phyloP scores from a whole-genome alignment of 2,329 filamentous ascomycete species.

The Macrophomina pseudophaseolina region DNA sequence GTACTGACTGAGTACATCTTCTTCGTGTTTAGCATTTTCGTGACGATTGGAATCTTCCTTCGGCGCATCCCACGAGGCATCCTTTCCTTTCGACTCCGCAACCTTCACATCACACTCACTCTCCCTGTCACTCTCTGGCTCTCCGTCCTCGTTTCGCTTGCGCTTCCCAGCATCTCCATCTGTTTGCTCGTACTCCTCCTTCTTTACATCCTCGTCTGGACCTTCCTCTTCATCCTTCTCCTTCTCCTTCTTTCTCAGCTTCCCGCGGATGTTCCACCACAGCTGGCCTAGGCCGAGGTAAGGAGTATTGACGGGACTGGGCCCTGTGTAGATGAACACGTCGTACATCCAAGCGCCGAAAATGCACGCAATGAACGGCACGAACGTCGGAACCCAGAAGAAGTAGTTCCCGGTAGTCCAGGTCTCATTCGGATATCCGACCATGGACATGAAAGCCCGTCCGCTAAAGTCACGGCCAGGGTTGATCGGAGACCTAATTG shows the following conservation, averaged over 20 bases:
- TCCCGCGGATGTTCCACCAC: not conserved
- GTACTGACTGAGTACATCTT: too few relatives aligned
- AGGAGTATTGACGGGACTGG: conserved; percentile 71
- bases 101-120: too few relatives aligned
- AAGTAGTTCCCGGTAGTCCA: conserved; percentile 73
- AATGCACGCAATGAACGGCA: conserved; percentile 68
- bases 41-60: too few relatives aligned
- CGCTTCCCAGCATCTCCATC: too few relatives aligned
- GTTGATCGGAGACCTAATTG: conserved; percentile 54
- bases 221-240: not conserved
- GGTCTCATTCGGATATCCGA: conserved; percentile 71
- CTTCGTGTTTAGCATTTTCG: too few relatives aligned
- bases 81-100: too few relatives aligned
- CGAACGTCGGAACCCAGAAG: conserved; percentile 63
- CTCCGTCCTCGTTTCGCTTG: too few relatives aligned
- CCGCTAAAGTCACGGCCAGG: conserved; percentile 74
- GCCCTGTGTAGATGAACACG: conserved; percentile 69
- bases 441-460: conserved; percentile 66
- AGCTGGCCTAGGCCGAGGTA: conserved; percentile 55
- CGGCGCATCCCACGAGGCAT: too few relatives aligned
- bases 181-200: not conserved
- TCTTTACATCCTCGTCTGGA: not conserved
- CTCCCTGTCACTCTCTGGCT: too few relatives aligned
- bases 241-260: not conserved
- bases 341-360: conserved; percentile 73